Conservation (phyloP, 441 rosid species). For the Populus hybrid region DNA sequence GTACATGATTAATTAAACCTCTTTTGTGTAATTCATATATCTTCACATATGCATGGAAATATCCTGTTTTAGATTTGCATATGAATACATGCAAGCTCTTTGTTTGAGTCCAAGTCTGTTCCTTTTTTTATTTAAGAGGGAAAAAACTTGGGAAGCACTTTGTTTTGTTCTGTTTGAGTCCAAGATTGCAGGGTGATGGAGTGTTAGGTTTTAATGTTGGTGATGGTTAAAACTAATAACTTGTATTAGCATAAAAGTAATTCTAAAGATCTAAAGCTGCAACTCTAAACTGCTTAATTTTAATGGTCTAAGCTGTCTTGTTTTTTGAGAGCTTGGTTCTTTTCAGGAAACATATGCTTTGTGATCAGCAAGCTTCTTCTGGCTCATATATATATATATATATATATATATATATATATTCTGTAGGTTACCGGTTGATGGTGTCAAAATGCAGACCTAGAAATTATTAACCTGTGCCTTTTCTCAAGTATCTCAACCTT, state of each 20-base stretch:
- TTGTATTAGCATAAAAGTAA: neutral
- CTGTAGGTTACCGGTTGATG: neutral
- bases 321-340: no score
- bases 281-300: neutral
- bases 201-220: no score
- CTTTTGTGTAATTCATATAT: neutral
- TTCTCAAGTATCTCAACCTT: neutral
- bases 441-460: neutral
- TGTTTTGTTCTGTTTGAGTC: no score
- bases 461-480: neutral
- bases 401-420: no score
- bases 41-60: neutral
- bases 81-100: neutral
- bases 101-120: no score
- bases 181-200: no score
- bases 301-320: no score
- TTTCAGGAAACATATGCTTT: neutral
- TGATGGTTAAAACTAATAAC: neutral
- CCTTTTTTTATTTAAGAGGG: no score
- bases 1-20: neutral
- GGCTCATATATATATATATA: no score
- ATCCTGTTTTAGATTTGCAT: neutral
- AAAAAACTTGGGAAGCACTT: no score
- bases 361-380: no score
- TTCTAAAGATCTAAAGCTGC: neutral